Evolutionary conservation across 805 yeast genomes (phyloP).

Genomic region (Wickerhamia fluorescens): DNA sequence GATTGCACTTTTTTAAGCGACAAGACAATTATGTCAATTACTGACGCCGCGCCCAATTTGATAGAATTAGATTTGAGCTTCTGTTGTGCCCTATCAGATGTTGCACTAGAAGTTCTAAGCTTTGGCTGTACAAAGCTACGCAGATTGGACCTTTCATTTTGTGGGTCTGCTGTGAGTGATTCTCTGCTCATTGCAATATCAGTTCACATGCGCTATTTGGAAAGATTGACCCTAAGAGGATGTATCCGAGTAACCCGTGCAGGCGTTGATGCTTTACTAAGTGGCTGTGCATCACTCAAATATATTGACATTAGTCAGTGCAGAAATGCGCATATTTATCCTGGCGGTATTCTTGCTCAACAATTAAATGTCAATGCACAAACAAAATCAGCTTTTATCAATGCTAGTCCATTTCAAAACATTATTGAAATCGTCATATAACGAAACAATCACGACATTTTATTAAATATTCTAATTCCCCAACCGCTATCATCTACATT

Average conservation of each 20-base stretch:
- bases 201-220: slow-evolving; percentile 43
- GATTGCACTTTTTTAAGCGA: slow-evolving; percentile 75
- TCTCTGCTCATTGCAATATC: slow-evolving; percentile 57
- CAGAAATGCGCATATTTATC: slow-evolving; percentile 57
- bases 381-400: slow-evolving; percentile 52
- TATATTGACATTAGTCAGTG: slow-evolving; percentile 64
- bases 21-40: slow-evolving; percentile 52
- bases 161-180: slow-evolving; percentile 78
- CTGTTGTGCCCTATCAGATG: slow-evolving; percentile 69
- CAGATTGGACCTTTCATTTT: slow-evolving; percentile 56
- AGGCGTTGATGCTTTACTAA: slow-evolving; percentile 62
- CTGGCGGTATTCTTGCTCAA: slow-evolving; percentile 54
- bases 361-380: slow-evolving; percentile 43
- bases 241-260: slow-evolving; percentile 73
- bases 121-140: slow-evolving; percentile 55
- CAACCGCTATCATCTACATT: not conserved
- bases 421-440: slow-evolving; percentile 53
- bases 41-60: slow-evolving; percentile 53
- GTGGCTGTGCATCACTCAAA: slow-evolving; percentile 47
- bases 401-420: slow-evolving; percentile 45
- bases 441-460: too few species aligned
- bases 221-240: slow-evolving; percentile 50
- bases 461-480: not conserved
- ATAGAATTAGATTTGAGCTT: slow-evolving; percentile 57
- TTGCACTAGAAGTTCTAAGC: slow-evolving; percentile 58